Percentiles rank a stretch among this genome's conserved stretches.
phyloP scores from a whole-genome alignment of 1,284 basidiomycete species.

The Ustilago xerochloae region DNA sequence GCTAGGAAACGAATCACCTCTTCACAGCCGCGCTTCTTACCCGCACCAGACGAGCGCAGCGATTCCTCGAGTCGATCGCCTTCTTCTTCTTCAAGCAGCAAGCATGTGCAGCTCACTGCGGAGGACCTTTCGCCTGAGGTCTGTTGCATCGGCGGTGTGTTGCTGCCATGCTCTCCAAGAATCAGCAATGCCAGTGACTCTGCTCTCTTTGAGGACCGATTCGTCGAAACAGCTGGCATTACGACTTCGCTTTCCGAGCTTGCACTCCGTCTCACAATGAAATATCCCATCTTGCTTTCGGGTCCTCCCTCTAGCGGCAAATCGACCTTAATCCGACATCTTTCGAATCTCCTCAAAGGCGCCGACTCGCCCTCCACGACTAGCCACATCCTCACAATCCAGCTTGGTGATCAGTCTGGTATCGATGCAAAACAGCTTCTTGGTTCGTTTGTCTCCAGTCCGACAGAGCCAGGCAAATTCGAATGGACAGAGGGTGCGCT shows the following conservation, averaged over 20 bases:
- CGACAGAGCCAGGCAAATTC: slow-evolving; percentile 85
- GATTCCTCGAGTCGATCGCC: background rate
- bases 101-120: background rate
- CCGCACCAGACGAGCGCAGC: background rate
- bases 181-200: background rate
- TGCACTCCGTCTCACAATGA: slow-evolving; percentile 76
- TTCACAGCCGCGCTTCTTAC: slow-evolving; percentile 4
- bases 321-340: slow-evolving; percentile 81
- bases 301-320: slow-evolving; percentile 92
- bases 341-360: slow-evolving; percentile 69
- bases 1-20: slow-evolving; percentile 4
- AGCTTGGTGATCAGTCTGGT: slow-evolving; percentile 74
- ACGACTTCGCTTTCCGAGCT: slow-evolving; percentile 75
- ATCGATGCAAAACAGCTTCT: slow-evolving; percentile 93
- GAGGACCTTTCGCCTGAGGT: slow-evolving; percentile 21
- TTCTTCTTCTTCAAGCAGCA: background rate
- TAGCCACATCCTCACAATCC: slow-evolving; percentile 80
- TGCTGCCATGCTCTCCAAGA: slow-evolving; percentile 31
- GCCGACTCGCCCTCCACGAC: background rate
- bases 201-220: slow-evolving; percentile 15
- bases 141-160: slow-evolving; percentile 51
- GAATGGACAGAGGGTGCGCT: slow-evolving; percentile 97
- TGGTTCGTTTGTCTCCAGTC: slow-evolving; percentile 91
- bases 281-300: slow-evolving; percentile 84
- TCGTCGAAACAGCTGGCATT: slow-evolving; percentile 77